phyloP scores from a whole-genome alignment of 2,329 filamentous ascomycete species.

The Colletotrichum higginsianum region DNA sequence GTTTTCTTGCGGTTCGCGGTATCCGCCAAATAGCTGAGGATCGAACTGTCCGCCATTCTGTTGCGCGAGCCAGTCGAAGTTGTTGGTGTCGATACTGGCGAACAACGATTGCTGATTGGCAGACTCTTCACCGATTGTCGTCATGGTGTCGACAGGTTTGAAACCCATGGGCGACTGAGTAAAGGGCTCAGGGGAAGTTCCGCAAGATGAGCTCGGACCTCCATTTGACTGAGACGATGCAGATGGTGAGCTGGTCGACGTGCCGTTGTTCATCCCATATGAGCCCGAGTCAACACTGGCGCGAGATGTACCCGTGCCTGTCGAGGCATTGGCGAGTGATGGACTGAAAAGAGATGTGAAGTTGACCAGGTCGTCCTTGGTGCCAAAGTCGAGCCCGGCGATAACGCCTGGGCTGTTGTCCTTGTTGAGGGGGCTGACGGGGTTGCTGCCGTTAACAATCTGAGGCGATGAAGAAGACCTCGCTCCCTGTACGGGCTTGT shows the following conservation, averaged over 20 bases:
- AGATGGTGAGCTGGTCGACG: constrained; percentile 76
- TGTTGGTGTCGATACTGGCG: constrained; percentile 64
- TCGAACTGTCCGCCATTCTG: constrained; percentile 92
- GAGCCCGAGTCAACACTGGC: constrained; percentile 66
- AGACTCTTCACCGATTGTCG: constrained; percentile 76
- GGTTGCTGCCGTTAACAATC: constrained; percentile 47
- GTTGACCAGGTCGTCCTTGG: constrained; percentile 68
- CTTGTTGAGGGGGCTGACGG: constrained; percentile 54
- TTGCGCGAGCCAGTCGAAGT: constrained; percentile 81
- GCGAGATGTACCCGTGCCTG: constrained; percentile 60
- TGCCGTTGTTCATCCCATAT: constrained; percentile 62
- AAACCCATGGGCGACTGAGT: constrained; percentile 79
- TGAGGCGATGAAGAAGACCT: constrained; percentile 38
- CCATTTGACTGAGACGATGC: constrained; percentile 73
- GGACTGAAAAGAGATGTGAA: constrained; percentile 74
- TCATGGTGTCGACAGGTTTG: constrained; percentile 74
- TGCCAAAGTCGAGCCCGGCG: constrained; percentile 45
- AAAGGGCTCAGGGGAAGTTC: constrained; percentile 83
- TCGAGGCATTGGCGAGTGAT: constrained; percentile 58
- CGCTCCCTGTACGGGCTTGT: constrained; percentile 42
- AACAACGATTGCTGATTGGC: constrained; percentile 55
- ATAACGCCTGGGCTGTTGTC: constrained; percentile 52
- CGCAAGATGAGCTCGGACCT: constrained; percentile 76
- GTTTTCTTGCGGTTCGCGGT: constrained; percentile 90
- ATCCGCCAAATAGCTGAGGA: constrained; percentile 91